Percentiles rank a stretch among this genome's conserved stretches.
Evolutionary conservation across 2,329 filamentous ascomycete species (phyloP).

Genomic region (Diaporthe batatas): DNA sequence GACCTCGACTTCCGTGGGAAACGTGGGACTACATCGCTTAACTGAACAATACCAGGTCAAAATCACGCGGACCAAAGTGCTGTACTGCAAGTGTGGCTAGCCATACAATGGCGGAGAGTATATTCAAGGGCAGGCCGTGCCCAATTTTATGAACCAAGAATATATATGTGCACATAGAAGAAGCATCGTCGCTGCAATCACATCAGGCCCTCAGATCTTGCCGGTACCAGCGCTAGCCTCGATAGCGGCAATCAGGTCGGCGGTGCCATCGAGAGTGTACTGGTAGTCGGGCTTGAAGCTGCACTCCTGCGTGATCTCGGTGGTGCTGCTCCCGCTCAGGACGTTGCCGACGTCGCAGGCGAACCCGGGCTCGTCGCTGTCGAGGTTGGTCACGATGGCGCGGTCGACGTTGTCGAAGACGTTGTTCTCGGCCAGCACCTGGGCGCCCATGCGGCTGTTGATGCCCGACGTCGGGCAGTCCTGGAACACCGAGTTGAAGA

Average conservation of each 20-base stretch:
- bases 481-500: slow-evolving; percentile 55
- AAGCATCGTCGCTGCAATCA: background rate
- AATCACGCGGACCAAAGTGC: no score
- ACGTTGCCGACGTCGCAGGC: slow-evolving; percentile 35
- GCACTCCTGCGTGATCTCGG: slow-evolving; percentile 20
- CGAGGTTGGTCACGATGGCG: slow-evolving; percentile 28
- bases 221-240: slow-evolving; percentile 24
- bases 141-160: slow-evolving; percentile 2
- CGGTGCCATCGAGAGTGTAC: background rate
- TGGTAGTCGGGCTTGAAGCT: background rate
- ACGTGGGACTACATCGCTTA: rapidly evolving
- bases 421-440: slow-evolving; percentile 39
- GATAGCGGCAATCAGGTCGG: background rate
- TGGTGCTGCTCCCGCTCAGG: slow-evolving; percentile 24
- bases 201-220: background rate
- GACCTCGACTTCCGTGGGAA: background rate
- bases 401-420: slow-evolving; percentile 36
- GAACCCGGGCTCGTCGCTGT: slow-evolving; percentile 22
- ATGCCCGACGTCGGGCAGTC: slow-evolving; percentile 31
- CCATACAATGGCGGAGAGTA: background rate
- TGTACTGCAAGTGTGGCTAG: background rate
- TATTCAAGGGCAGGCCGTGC: slow-evolving; percentile 24
- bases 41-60: no score
- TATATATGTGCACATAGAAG: slow-evolving; percentile 13
- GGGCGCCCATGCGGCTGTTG: slow-evolving; percentile 38